phyloP scores from a whole-genome alignment of 495 filamentous ascomycete species.

The Hypoxylon cercidicola region DNA sequence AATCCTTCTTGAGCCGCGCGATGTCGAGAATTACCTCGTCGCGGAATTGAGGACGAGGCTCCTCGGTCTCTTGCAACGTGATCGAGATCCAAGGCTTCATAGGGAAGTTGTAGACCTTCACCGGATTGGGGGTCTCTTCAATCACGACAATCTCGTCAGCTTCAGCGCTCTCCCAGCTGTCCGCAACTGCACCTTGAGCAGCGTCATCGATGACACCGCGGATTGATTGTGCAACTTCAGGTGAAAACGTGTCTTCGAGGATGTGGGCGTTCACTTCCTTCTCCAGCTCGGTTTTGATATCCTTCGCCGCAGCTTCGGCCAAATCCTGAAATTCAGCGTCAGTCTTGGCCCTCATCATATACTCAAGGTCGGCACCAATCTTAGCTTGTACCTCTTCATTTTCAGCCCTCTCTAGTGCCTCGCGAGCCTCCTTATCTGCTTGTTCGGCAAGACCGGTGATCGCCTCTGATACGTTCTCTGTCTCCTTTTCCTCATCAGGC shows the following conservation, averaged over 20 bases:
- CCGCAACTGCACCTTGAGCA: constrained; percentile 64
- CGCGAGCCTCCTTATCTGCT: constrained; percentile 74
- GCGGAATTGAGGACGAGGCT: constrained; percentile 64
- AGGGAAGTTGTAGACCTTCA: constrained; percentile 92
- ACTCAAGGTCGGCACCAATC: constrained; percentile 56
- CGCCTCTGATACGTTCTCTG: constrained; percentile 76
- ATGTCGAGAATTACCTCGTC: constrained; percentile 85
- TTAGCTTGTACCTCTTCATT: constrained; percentile 59
- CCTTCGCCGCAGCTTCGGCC: constrained; percentile 58
- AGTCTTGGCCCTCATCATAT: constrained; percentile 53
- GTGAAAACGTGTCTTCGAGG: constrained; percentile 61
- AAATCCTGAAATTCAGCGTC: constrained; percentile 58
- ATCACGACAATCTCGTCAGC: constrained; percentile 75
- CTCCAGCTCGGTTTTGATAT: constrained; percentile 66
- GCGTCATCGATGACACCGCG: constrained; percentile 69
- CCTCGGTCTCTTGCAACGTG: constrained; percentile 58
- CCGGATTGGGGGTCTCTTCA: constrained; percentile 70
- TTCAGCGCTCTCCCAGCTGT: constrained; percentile 83
- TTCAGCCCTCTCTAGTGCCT: constrained; percentile 69
- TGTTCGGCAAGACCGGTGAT: constrained; percentile 73
- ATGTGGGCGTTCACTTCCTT: constrained; percentile 63
- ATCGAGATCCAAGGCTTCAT: constrained; percentile 95
- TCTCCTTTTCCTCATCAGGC: constrained; percentile 50
- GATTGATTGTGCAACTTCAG: constrained; percentile 64
- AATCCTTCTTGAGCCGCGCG: constrained; percentile 93